Evolutionary conservation across 2,329 filamentous ascomycete genomes (phyloP).

Genomic region (Rhynchosporium graminicola): DNA sequence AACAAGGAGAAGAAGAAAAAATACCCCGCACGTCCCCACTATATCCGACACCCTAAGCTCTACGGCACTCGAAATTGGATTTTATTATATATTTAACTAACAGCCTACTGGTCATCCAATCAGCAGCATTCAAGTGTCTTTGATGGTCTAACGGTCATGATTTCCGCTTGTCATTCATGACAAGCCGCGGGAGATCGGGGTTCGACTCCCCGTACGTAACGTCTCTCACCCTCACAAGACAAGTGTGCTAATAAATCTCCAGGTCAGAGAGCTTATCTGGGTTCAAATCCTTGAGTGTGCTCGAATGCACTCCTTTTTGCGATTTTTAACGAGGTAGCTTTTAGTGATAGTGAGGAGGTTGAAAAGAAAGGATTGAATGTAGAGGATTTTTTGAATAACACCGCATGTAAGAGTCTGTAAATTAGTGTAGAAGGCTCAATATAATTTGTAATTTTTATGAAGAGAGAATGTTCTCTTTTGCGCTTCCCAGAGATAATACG

Average conservation of each 20-base stretch:
- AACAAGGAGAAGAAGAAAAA: not conserved
- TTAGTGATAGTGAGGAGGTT: no score
- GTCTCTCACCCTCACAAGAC: no score
- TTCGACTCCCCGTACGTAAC: conserved; percentile 23
- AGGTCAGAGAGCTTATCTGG: conserved; percentile 26
- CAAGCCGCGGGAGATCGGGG: conserved; percentile 30
- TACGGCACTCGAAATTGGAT: not conserved
- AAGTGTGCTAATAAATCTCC: no score
- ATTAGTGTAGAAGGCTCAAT: no score
- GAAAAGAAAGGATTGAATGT: no score
- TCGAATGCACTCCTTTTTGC: not conserved
- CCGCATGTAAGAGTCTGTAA: no score
- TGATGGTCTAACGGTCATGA: conserved; percentile 44
- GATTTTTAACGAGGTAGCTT: no score
- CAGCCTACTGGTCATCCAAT: not conserved
- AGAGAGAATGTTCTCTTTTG: no score
- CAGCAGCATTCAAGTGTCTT: conserved; percentile 26
- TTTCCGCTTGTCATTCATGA: conserved; percentile 42
- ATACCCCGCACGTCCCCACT: not conserved
- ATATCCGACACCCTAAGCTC: not conserved
- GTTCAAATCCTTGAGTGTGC: conserved; percentile 18
- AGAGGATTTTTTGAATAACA: no score
- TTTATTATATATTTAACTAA: not conserved
- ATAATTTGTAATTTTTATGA: no score
- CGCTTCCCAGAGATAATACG: no score